Evolutionary conservation across 2,329 filamentous ascomycete species (phyloP), one percentile per base, ranked within the genome.

Genomic region (Aspergillus thermomutatus): DNA sequence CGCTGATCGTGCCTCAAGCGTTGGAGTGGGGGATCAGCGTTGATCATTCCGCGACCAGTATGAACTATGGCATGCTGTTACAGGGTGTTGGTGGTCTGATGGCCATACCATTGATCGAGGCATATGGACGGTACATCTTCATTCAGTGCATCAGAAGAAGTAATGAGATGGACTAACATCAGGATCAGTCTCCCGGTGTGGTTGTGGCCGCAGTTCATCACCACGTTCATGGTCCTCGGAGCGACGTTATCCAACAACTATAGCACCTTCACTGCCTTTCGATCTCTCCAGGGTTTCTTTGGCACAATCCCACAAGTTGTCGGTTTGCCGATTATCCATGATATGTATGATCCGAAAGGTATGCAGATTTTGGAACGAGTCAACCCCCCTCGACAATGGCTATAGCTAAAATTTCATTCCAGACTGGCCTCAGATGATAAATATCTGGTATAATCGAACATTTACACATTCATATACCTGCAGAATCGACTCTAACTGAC

Each of bases 121-220:
- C 72, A 1, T 76, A 74, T 59, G 74, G 76, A 60, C 66, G 76
- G 76, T 70, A 62, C 28, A 68, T 69, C 54, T 57, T 17, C 31
- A 2, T 6, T 14, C 14, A 17, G 31, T 34, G 4, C 31, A 7
- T 34, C 31, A 17, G 14, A 3, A 14, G 11, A 4, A 6, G 31
- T 17, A 34, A 34, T 5, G 31, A 17, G 1, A 14, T 1, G 14
- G 3, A 14, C 11, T 17, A 34, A 34, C 31, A 1, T 14, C 14
- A 34, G 1, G 11, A 34, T 54, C 25, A 74, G 76, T 43, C 70
- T 75, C 21, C 76, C 76, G 1, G 65, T 77, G 41, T 74, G 75
- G 70, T 65, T 78, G 43, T 79, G 75, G 75, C 70, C 75, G 2
- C 73, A 75, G 50, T 53, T 75, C 3, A 64, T 75, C 45, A 70